Percentiles rank a stretch among this genome's conserved stretches.
Evolutionary conservation across 2,329 filamentous ascomycete genomes (phyloP).

Genomic region (Aspergillus sp.): DNA sequence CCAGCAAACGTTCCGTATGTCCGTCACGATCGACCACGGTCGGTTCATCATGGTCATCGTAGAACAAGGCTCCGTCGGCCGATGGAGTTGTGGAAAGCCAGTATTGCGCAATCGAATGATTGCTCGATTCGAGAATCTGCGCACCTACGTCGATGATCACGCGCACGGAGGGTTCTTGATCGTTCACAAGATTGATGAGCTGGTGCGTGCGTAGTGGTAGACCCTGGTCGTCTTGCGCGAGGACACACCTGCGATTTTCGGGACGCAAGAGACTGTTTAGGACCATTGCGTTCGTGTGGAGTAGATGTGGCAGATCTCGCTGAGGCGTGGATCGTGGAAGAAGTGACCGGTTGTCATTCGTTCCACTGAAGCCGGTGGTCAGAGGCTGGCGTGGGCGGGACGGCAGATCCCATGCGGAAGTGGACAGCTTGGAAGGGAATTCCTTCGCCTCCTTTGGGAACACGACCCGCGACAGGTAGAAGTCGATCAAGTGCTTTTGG

Average conservation of each 20-base stretch:
- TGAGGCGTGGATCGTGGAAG: conserved; percentile 58
- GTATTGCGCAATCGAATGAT: conserved; percentile 49
- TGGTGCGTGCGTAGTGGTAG: conserved; percentile 26
- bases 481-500: conserved; percentile 59
- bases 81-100: conserved; percentile 49
- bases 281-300: conserved; percentile 67
- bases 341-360: conserved; percentile 60
- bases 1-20: conserved; percentile 42
- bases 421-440: conserved; percentile 61
- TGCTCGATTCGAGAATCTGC: conserved; percentile 63
- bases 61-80: conserved; percentile 50
- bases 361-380: conserved; percentile 70
- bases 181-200: conserved; percentile 47
- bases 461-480: conserved; percentile 57
- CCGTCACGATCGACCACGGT: conserved; percentile 28
- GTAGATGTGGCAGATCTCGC: conserved; percentile 52
- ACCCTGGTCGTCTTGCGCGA: conserved; percentile 32
- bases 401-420: conserved; percentile 65
- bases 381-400: no score
- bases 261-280: conserved; percentile 56
- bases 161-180: conserved; percentile 40
- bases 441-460: conserved; percentile 63
- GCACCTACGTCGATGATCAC: conserved; percentile 72
- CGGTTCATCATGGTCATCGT: conserved; percentile 37
- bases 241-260: conserved; percentile 43